A percentile compares a stretch with the other conserved stretches of the same genome.
phyloP scores from a whole-genome alignment of 2,329 filamentous ascomycete genomes.

The Dothideomycetes sp. region DNA sequence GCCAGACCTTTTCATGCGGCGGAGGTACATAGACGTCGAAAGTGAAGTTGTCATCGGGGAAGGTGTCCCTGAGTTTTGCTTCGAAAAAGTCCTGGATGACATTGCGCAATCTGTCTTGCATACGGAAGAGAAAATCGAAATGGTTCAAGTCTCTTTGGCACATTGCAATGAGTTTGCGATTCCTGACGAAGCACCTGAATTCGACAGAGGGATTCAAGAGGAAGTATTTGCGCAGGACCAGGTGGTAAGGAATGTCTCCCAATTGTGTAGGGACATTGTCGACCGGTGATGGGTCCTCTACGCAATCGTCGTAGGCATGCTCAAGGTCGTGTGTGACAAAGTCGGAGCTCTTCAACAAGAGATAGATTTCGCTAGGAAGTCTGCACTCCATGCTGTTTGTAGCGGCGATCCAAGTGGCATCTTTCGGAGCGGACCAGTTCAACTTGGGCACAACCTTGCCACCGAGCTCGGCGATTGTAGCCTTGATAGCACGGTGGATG shows the following conservation, averaged over 20 bases:
- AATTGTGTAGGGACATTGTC: constrained; percentile 19
- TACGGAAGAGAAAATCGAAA: constrained; percentile 68
- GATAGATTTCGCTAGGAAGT: constrained; percentile 81
- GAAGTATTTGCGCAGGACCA: constrained; percentile 83
- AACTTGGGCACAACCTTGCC: constrained; percentile 85
- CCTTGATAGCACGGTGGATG: constrained; percentile 66
- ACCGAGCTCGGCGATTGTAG: constrained; percentile 69
- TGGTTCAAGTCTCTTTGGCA: constrained; percentile 85
- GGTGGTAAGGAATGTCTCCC: constrained; percentile 57
- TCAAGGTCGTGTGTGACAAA: constrained; percentile 92
- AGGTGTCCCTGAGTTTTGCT: constrained; percentile 61
- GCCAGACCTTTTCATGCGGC: constrained; percentile 63
- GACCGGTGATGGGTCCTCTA: constrained; percentile 27
- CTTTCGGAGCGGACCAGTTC: constrained; percentile 96
- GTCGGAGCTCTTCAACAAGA: constrained; percentile 87
- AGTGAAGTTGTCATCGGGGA: constrained; percentile 73
- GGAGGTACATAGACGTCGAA: constrained; percentile 90
- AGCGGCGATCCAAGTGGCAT: constrained; percentile 81
- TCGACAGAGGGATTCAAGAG: constrained; percentile 83
- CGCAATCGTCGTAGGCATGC: constrained; percentile 77
- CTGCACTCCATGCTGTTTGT: constrained; percentile 90
- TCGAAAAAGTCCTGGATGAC: constrained; percentile 71
- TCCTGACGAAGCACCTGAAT: constrained; percentile 90
- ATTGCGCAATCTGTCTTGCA: constrained; percentile 58
- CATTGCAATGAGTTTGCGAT: constrained; percentile 69